Evolutionary conservation across 2,329 filamentous ascomycete species (phyloP).

Genomic region (Paecilomyces niveus): DNA sequence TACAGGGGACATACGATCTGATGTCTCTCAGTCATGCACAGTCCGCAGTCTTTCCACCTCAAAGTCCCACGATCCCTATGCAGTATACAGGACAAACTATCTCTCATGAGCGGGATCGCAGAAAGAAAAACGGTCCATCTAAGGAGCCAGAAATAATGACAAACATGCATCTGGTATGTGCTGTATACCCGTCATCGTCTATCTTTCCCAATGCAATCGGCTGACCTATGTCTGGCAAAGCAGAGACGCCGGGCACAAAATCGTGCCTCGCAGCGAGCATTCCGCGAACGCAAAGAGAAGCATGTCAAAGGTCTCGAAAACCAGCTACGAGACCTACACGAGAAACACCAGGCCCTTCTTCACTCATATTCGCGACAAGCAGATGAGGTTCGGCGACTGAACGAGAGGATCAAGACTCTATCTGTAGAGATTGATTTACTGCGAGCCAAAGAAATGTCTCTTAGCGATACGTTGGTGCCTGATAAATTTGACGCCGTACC

Average conservation of each 20-base stretch:
- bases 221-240: not conserved
- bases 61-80: not conserved
- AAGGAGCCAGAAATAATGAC: not conserved
- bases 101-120: not conserved
- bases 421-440: constrained; percentile 17
- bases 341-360: constrained; percentile 22
- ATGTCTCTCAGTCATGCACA: not conserved
- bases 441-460: constrained; percentile 6
- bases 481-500: constrained; percentile 21
- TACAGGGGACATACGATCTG: not conserved
- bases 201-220: not conserved
- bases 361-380: constrained; percentile 24
- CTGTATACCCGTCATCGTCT: not conserved
- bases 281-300: constrained; percentile 82
- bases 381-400: constrained; percentile 20
- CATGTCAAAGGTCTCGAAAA: constrained; percentile 78
- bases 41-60: not conserved
- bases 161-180: not conserved
- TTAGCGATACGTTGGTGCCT: constrained; percentile 15
- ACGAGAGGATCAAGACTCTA: constrained; percentile 17
- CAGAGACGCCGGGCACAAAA: constrained; percentile 68
- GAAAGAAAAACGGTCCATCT: not conserved
- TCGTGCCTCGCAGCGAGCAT: constrained; percentile 76
- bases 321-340: constrained; percentile 59
- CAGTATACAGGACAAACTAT: not conserved